Percentiles rank a stretch among this genome's conserved stretches.
phyloP scores from a whole-genome alignment of 495 filamentous ascomycete species.

The Podospora pseudocomata region DNA sequence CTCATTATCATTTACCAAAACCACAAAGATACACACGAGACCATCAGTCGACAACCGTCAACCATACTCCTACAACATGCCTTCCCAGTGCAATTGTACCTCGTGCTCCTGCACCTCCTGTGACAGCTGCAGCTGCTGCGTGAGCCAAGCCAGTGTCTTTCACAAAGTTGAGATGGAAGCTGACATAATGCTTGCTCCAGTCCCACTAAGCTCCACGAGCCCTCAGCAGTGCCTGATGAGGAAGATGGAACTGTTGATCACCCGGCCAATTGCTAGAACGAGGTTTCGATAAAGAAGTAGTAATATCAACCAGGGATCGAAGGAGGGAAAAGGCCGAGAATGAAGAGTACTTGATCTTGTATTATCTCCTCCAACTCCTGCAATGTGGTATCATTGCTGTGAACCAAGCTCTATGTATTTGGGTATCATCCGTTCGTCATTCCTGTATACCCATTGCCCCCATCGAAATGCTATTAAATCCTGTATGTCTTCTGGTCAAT shows the following conservation, averaged over 20 bases:
- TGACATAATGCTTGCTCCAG: not conserved
- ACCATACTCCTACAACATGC: constrained; percentile 18
- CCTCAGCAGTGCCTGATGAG: not conserved
- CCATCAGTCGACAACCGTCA: not conserved
- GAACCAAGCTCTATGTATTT: not conserved
- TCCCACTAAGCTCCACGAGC: not conserved
- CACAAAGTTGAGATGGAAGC: not conserved
- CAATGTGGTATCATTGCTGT: not conserved
- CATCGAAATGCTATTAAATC: not conserved
- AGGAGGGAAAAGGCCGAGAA: not conserved
- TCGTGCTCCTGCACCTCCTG: constrained; percentile 28
- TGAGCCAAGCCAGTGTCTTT: constrained; percentile 1
- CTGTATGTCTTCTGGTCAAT: not conserved
- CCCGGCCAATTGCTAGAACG: not conserved
- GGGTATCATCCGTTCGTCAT: not conserved
- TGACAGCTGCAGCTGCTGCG: constrained; percentile 29
- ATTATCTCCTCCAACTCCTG: not conserved
- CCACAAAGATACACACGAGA: not conserved
- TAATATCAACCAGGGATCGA: not conserved
- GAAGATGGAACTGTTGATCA: not conserved
- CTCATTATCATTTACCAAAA: no score
- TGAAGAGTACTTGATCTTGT: not conserved
- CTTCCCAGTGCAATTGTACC: constrained; percentile 23
- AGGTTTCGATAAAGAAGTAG: not conserved
- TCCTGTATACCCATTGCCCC: constrained; percentile 1